Percentiles rank a stretch among this genome's conserved stretches.
Conservation (phyloP, 164 flowering plant genomes). For the Nelumbo lutea region DNA sequence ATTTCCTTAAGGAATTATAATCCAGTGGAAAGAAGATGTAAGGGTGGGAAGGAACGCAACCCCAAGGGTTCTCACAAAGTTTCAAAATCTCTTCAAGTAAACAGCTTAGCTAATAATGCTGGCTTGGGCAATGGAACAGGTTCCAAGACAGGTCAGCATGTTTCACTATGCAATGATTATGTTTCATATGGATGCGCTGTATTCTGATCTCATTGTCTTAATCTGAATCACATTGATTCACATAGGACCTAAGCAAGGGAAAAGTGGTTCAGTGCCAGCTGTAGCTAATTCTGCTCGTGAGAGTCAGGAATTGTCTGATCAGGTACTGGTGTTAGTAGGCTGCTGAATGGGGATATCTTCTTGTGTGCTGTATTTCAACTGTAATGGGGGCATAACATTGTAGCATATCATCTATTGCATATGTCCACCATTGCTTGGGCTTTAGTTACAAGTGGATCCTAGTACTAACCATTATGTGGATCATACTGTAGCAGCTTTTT, state of each 20-base stretch:
- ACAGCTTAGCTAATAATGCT: slow-evolving; percentile 30
- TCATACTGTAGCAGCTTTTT: too few species aligned
- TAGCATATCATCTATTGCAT: too few species aligned
- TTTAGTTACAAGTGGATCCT: too few species aligned
- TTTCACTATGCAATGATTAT: not conserved
- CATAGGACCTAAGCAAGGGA: slow-evolving; percentile 46
- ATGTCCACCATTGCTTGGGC: too few species aligned
- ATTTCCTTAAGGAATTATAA: slow-evolving; percentile 57
- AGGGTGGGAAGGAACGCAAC: slow-evolving; percentile 55
- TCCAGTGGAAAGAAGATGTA: slow-evolving; percentile 81
- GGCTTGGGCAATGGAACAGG: slow-evolving; percentile 30
- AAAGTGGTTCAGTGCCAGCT: slow-evolving; percentile 18
- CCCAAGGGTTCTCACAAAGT: slow-evolving; percentile 39
- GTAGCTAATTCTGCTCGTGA: slow-evolving; percentile 32
- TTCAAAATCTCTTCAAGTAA: slow-evolving; percentile 63
- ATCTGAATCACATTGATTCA: slow-evolving; percentile 2
- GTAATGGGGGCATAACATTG: too few species aligned
- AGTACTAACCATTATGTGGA: too few species aligned
- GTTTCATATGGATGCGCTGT: not conserved
- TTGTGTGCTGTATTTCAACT: too few species aligned
- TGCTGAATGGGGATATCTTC: not conserved
- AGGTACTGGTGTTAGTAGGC: slow-evolving; percentile 32
- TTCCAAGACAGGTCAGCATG: slow-evolving; percentile 32
- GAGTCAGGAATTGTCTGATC: slow-evolving; percentile 47
- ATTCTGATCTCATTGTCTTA: not conserved